These are phyloP conservation scores for Tricharina praecox DNA, from an alignment of 495 filamentous ascomycete species.

Conservation along the genomic window DNA sequence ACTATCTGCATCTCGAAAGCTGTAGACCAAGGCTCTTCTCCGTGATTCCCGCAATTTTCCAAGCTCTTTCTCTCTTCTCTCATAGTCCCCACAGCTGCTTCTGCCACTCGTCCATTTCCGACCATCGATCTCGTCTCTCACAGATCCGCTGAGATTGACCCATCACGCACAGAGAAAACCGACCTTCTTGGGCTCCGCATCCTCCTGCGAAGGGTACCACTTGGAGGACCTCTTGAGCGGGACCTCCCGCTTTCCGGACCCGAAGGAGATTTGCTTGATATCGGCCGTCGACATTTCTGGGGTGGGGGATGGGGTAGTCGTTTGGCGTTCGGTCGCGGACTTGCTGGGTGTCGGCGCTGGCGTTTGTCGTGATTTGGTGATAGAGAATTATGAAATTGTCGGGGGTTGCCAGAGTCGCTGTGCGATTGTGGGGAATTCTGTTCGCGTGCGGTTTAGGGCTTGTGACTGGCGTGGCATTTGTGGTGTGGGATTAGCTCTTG, in stretches of 20 bases:
- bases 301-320: constrained; percentile 2
- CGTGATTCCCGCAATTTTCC: not conserved
- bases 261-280: constrained; percentile 79
- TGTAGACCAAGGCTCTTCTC: constrained; percentile 13
- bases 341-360: not conserved
- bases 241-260: constrained; percentile 85
- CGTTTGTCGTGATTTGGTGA: not conserved
- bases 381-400: not conserved
- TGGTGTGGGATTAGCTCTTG: too few relatives aligned
- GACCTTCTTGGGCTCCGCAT: constrained; percentile 82
- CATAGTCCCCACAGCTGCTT: too few relatives aligned
- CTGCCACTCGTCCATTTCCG: too few relatives aligned
- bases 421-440: not conserved
- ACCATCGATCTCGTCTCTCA: too few relatives aligned
- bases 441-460: not conserved
- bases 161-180: constrained; percentile 28
- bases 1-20: not conserved
- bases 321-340: constrained; percentile 5
- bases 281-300: constrained; percentile 1
- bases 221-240: constrained; percentile 84
- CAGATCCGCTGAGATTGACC: too few relatives aligned
- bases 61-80: not conserved
- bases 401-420: not conserved
- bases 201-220: constrained; percentile 97
- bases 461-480: constrained; percentile 2